Conservation (phyloP, 2,329 filamentous ascomycete species). For the Macrophomina phaseolina region DNA sequence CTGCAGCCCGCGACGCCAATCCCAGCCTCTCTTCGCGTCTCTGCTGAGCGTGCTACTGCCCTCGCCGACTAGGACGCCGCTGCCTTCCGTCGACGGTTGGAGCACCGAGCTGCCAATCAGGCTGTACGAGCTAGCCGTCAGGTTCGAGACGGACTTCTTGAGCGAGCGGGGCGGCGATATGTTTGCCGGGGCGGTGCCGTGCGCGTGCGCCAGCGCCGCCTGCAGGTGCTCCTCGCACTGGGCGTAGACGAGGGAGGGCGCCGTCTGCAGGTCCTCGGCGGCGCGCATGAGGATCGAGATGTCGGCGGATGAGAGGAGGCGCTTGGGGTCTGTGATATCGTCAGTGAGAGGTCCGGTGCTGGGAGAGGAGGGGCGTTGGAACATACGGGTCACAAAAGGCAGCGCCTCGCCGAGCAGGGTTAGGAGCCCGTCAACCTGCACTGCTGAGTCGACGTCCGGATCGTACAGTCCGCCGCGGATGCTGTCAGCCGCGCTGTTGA, state of each 20-base stretch:
- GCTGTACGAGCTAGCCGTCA: slow-evolving; percentile 62
- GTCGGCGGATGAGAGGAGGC: slow-evolving; percentile 71
- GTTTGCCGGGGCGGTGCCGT: slow-evolving; percentile 36
- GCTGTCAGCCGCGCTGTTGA: slow-evolving; percentile 84
- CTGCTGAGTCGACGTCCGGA: slow-evolving; percentile 76
- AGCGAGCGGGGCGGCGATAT: slow-evolving; percentile 49
- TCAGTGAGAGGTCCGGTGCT: slow-evolving; percentile 8
- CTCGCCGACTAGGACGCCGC: slow-evolving; percentile 54
- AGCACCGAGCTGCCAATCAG: slow-evolving; percentile 76
- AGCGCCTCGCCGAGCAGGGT: slow-evolving; percentile 83
- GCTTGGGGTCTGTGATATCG: slow-evolving; percentile 53
- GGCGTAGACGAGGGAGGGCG: slow-evolving; percentile 72
- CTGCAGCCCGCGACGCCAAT: slow-evolving; percentile 68
- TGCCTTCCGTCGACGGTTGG: slow-evolving; percentile 46
- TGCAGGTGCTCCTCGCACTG: slow-evolving; percentile 80
- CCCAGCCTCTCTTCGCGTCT: slow-evolving; percentile 69
- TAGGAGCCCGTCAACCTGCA: slow-evolving; percentile 86
- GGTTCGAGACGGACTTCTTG: slow-evolving; percentile 62
- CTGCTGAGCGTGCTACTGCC: slow-evolving; percentile 5
- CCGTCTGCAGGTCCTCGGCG: slow-evolving; percentile 79
- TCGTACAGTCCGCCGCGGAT: slow-evolving; percentile 92
- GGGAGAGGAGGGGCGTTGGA: slow-evolving; percentile 31
- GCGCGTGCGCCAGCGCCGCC: slow-evolving; percentile 73
- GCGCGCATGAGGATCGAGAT: slow-evolving; percentile 77
- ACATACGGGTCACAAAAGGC: slow-evolving; percentile 66